Conservation (phyloP, 352 stramenopile genomes). For the Phytophthora colocasiae region DNA sequence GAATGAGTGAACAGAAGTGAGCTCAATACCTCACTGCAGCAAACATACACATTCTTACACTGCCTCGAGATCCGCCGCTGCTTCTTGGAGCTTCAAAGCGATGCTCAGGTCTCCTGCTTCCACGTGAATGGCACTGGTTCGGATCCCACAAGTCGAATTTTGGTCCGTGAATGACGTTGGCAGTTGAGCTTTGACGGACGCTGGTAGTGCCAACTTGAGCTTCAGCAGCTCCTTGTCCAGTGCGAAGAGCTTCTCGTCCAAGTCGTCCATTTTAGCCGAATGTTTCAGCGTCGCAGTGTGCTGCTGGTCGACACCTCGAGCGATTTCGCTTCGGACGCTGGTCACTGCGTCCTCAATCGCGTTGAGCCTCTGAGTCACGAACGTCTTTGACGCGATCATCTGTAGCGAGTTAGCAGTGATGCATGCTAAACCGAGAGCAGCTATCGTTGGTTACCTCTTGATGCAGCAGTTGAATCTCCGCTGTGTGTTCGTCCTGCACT, state of each 20-base stretch:
- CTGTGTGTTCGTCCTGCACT: conserved; percentile 46
- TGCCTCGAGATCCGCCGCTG: conserved; percentile 41
- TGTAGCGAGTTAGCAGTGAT: conserved; percentile 1
- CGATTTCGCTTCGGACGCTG: conserved; percentile 45
- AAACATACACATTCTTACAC: conserved; percentile 37
- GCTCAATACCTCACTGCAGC: not conserved
- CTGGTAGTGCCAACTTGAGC: conserved; percentile 62
- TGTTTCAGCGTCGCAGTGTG: conserved; percentile 32
- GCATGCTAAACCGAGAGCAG: too few species aligned
- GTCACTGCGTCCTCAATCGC: conserved; percentile 53
- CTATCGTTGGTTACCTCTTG: conserved; percentile 41
- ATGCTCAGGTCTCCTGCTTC: conserved; percentile 34
- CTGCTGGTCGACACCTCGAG: conserved; percentile 41
- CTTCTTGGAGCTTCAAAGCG: conserved; percentile 50
- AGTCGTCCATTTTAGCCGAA: conserved; percentile 33
- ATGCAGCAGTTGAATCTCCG: conserved; percentile 55
- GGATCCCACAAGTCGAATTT: not conserved
- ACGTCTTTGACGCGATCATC: conserved; percentile 45
- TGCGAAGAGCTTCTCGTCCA: conserved; percentile 68
- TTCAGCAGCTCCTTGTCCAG: conserved; percentile 77
- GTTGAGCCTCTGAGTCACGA: conserved; percentile 47
- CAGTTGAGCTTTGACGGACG: conserved; percentile 48
- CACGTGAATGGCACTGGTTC: conserved; percentile 5
- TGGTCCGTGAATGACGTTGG: conserved; percentile 24
- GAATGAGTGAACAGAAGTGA: not conserved